Percentiles rank a stretch among this genome's conserved stretches.
These are phyloP conservation scores for Phytophthora citrophthora DNA, from an alignment of 352 stramenopile species.

Conservation along the genomic window DNA sequence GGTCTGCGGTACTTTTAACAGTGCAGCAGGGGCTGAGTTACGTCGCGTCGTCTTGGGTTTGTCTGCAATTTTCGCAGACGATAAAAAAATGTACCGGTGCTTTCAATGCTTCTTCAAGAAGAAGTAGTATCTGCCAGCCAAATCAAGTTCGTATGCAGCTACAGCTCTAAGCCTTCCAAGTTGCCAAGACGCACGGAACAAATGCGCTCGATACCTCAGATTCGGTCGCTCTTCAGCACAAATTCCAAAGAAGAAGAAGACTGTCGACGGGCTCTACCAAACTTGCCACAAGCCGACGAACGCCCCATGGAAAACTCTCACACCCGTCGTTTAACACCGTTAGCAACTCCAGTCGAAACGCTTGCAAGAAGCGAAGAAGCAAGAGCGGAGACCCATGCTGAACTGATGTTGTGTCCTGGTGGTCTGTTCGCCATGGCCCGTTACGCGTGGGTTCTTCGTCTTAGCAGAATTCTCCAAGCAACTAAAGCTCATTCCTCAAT, in stretches of 20 bases:
- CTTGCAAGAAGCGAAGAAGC: background rate
- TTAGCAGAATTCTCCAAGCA: slow-evolving; percentile 4
- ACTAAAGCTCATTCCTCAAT: slow-evolving; percentile 43
- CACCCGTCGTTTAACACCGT: slow-evolving; percentile 26
- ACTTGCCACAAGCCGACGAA: slow-evolving; percentile 14
- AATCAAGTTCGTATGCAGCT: background rate
- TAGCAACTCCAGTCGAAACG: slow-evolving; percentile 18
- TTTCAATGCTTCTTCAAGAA: background rate
- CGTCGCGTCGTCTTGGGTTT: no score
- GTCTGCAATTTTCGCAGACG: no score
- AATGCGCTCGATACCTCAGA: slow-evolving; percentile 1
- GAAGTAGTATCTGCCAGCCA: background rate
- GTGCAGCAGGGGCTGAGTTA: background rate
- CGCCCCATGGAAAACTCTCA: slow-evolving; percentile 12
- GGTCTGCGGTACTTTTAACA: slow-evolving; percentile 1
- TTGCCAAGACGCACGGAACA: slow-evolving; percentile 4
- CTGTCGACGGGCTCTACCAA: slow-evolving; percentile 14
- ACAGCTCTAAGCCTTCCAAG: background rate
- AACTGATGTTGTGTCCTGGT: slow-evolving; percentile 6
- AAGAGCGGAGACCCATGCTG: slow-evolving; percentile 14
- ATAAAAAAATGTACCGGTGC: no score
- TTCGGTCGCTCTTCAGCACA: slow-evolving; percentile 16
- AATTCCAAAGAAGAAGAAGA: slow-evolving; percentile 21
- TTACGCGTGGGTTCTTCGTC: background rate
- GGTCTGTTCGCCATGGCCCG: background rate